Base-by-base conservation (phyloP, 2,329 filamentous ascomycete species). In the Penicillium nordicum region DNA sequence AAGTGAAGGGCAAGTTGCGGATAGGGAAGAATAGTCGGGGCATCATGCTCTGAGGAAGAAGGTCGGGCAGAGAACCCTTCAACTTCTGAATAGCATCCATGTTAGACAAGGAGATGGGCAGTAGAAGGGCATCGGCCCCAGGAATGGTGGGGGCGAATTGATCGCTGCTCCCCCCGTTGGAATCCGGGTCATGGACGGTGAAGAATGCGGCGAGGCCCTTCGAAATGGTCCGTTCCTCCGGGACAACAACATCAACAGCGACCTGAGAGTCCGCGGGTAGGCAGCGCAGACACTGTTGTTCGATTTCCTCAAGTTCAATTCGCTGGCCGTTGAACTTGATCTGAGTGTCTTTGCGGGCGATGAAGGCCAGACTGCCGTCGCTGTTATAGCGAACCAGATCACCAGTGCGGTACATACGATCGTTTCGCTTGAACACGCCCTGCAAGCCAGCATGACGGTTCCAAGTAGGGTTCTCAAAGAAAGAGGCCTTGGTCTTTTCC, bases 251-350 rank as follows among this genome's bases (percentile, higher is more conserved):
- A 45, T 79, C 77, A n/a, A 78, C 77, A 0, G 74, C 76, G 3
- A 74, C 75, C 43, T 78, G 74, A 4, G 72, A 71, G 11, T 69
- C 65, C 3, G 64, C 45, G 5, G 74, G 69, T 6, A 76, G 68
- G 32, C 72, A 70, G 10, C 70, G 63, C 25, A 71, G 66, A 34
- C 76, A 69, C 46, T 78, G 74, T 51, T 78, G 72, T 55, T 79
- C 77, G 45, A 79, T 76, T 56, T 79, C 76, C 14, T 73, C 77
- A 7, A 79, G 63, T 55, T 79, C 77, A 43, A 79, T 74, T 0
- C 77, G 73, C 55, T 77, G 74, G 3, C 77, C 77, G 32, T 77
- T 74, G 38, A 79, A 64, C 65, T 78, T 77, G 50, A 77, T 70
- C 45, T 68, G 65, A 3, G 67, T 68, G 16, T 69, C 67, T 50